A percentile compares a stretch with the other conserved stretches of the same genome.
phyloP scores from a whole-genome alignment of 2,329 filamentous ascomycete species.

The Cercospora zeae-maydis region DNA sequence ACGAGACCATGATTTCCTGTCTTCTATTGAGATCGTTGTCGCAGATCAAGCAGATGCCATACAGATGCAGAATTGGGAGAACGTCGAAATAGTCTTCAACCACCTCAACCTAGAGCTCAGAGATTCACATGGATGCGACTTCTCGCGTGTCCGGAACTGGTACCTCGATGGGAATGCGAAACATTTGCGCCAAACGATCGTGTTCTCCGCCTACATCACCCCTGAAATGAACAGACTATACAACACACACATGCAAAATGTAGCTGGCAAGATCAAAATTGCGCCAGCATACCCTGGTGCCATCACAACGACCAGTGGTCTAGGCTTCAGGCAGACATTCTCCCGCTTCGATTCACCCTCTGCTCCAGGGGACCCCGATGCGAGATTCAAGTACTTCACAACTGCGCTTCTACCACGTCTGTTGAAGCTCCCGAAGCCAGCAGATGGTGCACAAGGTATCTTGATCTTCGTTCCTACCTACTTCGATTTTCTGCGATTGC shows the following conservation, averaged over 20 bases:
- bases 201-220: constrained; percentile 78
- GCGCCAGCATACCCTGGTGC: constrained; percentile 65
- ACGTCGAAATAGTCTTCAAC: constrained; percentile 85
- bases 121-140: constrained; percentile 80
- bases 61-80: constrained; percentile 98
- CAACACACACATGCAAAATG: constrained; percentile 72
- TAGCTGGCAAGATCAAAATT: constrained; percentile 73
- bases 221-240: constrained; percentile 82
- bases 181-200: constrained; percentile 78
- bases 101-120: constrained; percentile 88
- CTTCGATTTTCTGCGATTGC: constrained; percentile 88
- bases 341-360: constrained; percentile 73
- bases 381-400: constrained; percentile 86
- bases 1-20: constrained; percentile 82
- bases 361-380: constrained; percentile 74
- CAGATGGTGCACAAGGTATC: constrained; percentile 57
- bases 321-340: constrained; percentile 81
- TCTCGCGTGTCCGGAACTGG: constrained; percentile 83
- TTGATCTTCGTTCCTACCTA: constrained; percentile 90
- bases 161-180: constrained; percentile 85
- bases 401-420: constrained; percentile 74
- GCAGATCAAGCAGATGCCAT: constrained; percentile 90
- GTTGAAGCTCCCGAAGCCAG: constrained; percentile 62
- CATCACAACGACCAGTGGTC: constrained; percentile 49
- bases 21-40: constrained; percentile 85